Conservation (phyloP, 352 stramenopile species). For the Phytophthora agathidicida region DNA sequence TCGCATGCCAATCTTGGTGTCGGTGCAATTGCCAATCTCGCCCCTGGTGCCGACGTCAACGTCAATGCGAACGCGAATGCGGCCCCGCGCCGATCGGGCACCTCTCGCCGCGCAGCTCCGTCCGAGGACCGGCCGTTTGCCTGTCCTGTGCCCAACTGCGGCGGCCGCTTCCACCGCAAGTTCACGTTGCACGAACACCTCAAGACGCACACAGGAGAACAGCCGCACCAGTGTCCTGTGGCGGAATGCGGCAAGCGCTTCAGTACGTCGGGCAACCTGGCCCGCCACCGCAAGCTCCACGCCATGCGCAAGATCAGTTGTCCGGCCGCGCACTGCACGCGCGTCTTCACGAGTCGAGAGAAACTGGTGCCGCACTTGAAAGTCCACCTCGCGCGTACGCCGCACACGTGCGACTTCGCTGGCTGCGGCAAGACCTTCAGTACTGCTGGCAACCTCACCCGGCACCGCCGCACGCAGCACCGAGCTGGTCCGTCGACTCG, state of each 20-base stretch:
- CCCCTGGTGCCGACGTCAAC: conserved; percentile 28
- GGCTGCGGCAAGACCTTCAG: conserved; percentile 69
- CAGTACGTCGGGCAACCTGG: conserved; percentile 64
- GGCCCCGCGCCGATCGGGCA: conserved; percentile 8
- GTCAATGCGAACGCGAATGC: conserved; percentile 9
- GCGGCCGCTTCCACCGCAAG: conserved; percentile 73
- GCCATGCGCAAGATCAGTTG: conserved; percentile 50
- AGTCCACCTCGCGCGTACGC: conserved; percentile 53
- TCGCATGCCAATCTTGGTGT: conserved; percentile 34
- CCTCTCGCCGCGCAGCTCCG: conserved; percentile 36
- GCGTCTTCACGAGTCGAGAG: conserved; percentile 50
- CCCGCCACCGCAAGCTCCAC: conserved; percentile 58
- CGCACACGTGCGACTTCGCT: conserved; percentile 57
- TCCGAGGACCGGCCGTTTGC: conserved; percentile 39
- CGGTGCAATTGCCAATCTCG: conserved; percentile 37
- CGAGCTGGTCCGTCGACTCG: conserved; percentile 25
- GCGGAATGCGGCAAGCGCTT: conserved; percentile 65
- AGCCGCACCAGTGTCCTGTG: conserved; percentile 70
- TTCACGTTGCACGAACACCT: conserved; percentile 82
- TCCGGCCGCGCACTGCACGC: conserved; percentile 45
- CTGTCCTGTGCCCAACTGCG: conserved; percentile 47
- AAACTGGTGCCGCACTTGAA: conserved; percentile 59
- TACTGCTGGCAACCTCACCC: conserved; percentile 65
- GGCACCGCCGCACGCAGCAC: conserved; percentile 67
- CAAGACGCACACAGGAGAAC: conserved; percentile 86